These are phyloP conservation scores for Leishmania turanica DNA, from an alignment of 208 protist genomes.

Conservation along the genomic window DNA sequence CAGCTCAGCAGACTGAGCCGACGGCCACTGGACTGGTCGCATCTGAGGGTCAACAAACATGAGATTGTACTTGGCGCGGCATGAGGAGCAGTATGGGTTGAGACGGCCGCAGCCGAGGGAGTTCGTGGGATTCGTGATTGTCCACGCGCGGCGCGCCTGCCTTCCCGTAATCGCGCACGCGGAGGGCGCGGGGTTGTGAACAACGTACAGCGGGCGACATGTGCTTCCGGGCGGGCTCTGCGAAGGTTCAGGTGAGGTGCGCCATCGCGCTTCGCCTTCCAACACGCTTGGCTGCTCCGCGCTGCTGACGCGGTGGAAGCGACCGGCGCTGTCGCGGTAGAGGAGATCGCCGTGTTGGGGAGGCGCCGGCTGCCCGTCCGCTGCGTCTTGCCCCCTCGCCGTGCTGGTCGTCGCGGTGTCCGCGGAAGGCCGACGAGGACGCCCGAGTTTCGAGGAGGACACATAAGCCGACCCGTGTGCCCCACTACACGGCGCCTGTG, in stretches of 20 bases:
- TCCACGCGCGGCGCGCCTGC: conserved; percentile 20
- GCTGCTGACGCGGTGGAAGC: conserved; percentile 20
- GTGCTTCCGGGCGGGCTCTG: background rate
- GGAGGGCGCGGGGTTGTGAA: conserved; percentile 15
- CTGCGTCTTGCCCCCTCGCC: background rate
- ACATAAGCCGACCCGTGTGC: background rate
- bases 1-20: conserved; percentile 30
- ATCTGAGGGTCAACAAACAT: conserved; percentile 74
- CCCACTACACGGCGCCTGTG: background rate
- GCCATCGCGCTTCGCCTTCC: background rate
- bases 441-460: background rate
- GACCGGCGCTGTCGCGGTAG: conserved; percentile 15
- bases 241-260: background rate
- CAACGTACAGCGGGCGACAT: conserved; percentile 23
- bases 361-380: background rate
- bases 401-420: background rate
- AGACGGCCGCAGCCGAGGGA: conserved; percentile 70
- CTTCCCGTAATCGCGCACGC: conserved; percentile 1
- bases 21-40: conserved; percentile 52
- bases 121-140: conserved; percentile 27
- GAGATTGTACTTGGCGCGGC: conserved; percentile 71
- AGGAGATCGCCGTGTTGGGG: conserved; percentile 30
- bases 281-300: conserved; percentile 13
- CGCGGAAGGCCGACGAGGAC: background rate
- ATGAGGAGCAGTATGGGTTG: conserved; percentile 85